Percentiles rank a stretch among this genome's conserved stretches.
Evolutionary conservation across 2,329 filamentous ascomycete genomes (phyloP).

Genomic region (Ophiostoma quercus): DNA sequence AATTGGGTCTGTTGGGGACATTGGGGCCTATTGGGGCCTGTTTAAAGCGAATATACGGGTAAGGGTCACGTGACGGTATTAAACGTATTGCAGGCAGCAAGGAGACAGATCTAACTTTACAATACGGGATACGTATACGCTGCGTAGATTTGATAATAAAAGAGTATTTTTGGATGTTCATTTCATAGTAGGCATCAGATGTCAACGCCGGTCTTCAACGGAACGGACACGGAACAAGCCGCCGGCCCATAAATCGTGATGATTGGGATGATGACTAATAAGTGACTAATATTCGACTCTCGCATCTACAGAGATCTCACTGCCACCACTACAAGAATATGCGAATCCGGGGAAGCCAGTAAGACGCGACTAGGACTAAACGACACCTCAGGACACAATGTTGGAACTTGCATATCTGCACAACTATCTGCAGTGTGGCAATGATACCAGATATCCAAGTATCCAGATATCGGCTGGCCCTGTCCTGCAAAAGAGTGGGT

Average conservation of each 20-base stretch:
- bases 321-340: background rate
- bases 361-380: background rate
- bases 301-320: background rate
- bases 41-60: background rate
- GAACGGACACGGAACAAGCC: background rate
- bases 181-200: background rate
- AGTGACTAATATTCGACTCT: background rate
- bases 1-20: background rate
- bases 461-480: background rate
- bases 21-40: background rate
- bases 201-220: background rate
- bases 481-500: conserved; percentile 15
- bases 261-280: background rate
- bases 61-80: background rate
- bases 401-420: background rate
- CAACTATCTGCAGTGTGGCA: background rate
- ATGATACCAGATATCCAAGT: background rate
- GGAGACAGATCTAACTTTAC: background rate
- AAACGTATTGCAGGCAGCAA: background rate
- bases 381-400: background rate
- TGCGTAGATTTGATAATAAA: too few species aligned
- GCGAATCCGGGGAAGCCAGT: background rate
- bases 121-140: background rate
- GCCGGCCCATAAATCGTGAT: background rate
- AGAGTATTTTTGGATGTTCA: background rate